phyloP scores from a whole-genome alignment of 202 grass and related monocot genomes.

The Hordeum pubiflorum region DNA sequence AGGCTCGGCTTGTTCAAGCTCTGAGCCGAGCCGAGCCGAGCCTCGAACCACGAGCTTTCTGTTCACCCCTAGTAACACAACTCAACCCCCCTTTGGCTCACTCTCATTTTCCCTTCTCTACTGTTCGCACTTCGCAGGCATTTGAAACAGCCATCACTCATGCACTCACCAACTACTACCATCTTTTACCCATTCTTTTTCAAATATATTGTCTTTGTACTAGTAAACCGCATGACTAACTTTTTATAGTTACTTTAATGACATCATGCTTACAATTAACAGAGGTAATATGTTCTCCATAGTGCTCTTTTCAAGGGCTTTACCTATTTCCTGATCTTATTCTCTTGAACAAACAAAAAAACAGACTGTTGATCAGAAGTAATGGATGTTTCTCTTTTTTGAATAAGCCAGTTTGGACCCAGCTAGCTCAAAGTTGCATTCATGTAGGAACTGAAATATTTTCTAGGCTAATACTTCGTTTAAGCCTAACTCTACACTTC shows the following conservation, averaged over 20 bases:
- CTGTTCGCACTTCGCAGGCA: neutral
- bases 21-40: neutral
- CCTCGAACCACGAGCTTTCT: neutral
- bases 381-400: neutral
- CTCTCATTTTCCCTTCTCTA: neutral
- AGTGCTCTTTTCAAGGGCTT: neutral
- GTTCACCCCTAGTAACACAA: neutral
- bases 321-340: neutral
- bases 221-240: neutral
- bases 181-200: neutral
- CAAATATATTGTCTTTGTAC: neutral
- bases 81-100: neutral
- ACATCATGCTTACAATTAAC: neutral
- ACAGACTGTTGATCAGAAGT: neutral
- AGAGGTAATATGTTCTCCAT: too few relatives aligned
- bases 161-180: neutral
- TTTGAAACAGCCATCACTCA: neutral
- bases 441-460: neutral
- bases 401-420: neutral
- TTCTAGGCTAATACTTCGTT: neutral
- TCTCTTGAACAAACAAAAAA: neutral
- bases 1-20: neutral
- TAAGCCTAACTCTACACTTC: neutral
- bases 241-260: neutral
- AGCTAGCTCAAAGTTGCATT: neutral